phyloP scores from a whole-genome alignment of 2,329 filamentous ascomycete species.

The Neopestalotiopsis sp. region DNA sequence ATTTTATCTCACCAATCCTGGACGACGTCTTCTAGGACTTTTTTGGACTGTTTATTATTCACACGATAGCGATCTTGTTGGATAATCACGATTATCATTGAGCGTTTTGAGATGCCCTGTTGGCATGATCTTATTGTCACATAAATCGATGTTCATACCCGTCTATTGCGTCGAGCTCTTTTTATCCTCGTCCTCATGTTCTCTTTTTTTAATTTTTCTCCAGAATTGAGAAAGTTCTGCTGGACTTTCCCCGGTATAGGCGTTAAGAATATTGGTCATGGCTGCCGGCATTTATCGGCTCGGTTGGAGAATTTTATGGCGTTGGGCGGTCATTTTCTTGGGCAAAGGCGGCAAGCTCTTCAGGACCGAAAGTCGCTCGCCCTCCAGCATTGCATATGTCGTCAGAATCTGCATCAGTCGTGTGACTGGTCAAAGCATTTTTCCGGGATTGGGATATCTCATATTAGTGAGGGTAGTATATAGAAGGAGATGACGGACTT shows the following conservation, averaged over 20 bases:
- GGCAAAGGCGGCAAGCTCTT: not conserved
- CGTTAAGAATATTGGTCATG: not conserved
- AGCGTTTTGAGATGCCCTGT: constrained; percentile 8
- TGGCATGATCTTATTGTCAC: constrained; percentile 7
- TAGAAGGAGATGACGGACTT: no score
- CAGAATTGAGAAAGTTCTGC: not conserved
- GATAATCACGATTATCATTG: not conserved
- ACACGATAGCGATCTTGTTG: constrained; percentile 3
- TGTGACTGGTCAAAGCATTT: no score
- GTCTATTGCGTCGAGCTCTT: not conserved
- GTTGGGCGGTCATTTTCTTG: not conserved
- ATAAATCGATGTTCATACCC: constrained; percentile 13
- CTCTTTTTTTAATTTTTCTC: not conserved
- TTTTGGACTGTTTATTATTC: not conserved
- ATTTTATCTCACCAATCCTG: constrained; percentile 15
- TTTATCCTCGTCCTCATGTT: not conserved
- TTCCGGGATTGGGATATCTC: no score
- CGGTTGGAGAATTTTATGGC: not conserved
- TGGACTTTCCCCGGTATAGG: not conserved
- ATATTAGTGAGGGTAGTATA: no score
- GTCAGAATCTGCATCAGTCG: no score
- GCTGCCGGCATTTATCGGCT: not conserved
- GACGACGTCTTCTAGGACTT: constrained; percentile 16
- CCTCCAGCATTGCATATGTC: no score
- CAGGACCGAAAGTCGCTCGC: not conserved